Conservation (phyloP, 805 yeast species). For the Candida khao-thaluensis region DNA sequence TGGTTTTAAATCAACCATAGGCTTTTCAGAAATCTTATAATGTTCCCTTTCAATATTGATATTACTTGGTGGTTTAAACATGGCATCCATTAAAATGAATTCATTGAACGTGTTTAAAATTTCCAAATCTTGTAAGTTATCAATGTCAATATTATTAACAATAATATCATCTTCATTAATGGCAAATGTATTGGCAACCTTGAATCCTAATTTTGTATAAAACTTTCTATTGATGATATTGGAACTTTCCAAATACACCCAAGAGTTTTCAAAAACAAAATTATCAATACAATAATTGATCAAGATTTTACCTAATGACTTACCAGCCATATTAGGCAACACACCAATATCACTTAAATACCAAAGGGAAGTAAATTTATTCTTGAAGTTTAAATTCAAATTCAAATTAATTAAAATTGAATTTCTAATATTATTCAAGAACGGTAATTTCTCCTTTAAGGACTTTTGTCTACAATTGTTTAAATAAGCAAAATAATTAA, state of each 20-base stretch:
- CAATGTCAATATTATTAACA: conserved; percentile 16
- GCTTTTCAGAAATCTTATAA: conserved; percentile 11
- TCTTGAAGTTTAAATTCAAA: conserved; percentile 24
- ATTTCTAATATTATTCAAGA: conserved; percentile 43
- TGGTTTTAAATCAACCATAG: not conserved
- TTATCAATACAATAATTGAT: conserved; percentile 50
- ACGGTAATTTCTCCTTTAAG: conserved; percentile 49
- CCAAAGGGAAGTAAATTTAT: conserved; percentile 45
- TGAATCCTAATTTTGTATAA: conserved; percentile 54
- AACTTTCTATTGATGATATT: conserved; percentile 53
- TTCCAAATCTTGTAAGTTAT: conserved; percentile 13
- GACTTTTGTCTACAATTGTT: conserved; percentile 49
- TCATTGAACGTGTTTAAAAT: conserved; percentile 14
- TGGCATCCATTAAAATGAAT: conserved; percentile 21
- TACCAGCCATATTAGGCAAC: conserved; percentile 56
- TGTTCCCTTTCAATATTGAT: conserved; percentile 12
- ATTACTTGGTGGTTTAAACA: conserved; percentile 19
- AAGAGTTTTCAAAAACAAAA: conserved; percentile 34
- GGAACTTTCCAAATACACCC: conserved; percentile 55
- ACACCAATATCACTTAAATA: conserved; percentile 60
- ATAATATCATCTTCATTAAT: conserved; percentile 21
- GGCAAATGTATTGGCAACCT: conserved; percentile 30
- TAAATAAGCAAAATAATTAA: conserved; percentile 32
- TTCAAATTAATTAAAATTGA: conserved; percentile 42
- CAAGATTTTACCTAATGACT: conserved; percentile 54